These are phyloP conservation scores for Crithidia sp. DNA, from an alignment of 208 protist species.

Conservation along the genomic window DNA sequence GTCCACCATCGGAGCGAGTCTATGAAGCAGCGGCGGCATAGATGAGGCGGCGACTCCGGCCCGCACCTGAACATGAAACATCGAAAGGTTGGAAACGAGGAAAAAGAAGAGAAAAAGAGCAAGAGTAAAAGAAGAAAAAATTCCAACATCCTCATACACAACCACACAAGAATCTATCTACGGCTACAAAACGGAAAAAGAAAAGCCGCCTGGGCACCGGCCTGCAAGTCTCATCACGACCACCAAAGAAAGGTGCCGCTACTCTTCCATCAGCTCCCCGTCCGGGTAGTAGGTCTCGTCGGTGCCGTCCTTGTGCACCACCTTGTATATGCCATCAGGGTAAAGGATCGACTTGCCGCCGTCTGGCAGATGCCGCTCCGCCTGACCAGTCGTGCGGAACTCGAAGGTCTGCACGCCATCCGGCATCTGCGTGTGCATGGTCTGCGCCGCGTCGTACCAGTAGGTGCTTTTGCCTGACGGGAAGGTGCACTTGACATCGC, in stretches of 20 bases:
- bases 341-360: conserved; percentile 95
- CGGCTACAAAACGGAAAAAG: neutral
- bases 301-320: conserved; percentile 73
- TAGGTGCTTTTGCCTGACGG: conserved; percentile 91
- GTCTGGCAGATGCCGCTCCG: conserved; percentile 87
- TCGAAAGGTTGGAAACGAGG: too few relatives aligned
- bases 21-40: too few relatives aligned
- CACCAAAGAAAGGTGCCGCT: conserved; percentile 4
- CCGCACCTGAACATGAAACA: too few relatives aligned
- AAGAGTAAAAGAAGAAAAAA: conserved; percentile 29
- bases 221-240: too few relatives aligned
- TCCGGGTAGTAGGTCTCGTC: conserved; percentile 88
- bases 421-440: conserved; percentile 90
- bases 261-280: conserved; percentile 39
- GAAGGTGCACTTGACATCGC: conserved; percentile 91
- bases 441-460: conserved; percentile 92
- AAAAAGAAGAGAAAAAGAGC: neutral
- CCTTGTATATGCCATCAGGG: conserved; percentile 92
- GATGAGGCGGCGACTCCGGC: too few relatives aligned
- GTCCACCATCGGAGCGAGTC: too few relatives aligned
- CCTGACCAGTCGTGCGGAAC: conserved; percentile 89
- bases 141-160: conserved; percentile 11
- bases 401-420: conserved; percentile 90
- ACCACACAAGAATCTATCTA: conserved; percentile 13
- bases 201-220: neutral